Base-by-base conservation (phyloP, 2,329 filamentous ascomycete species). In the Tolypocladium ophioglossoides region DNA sequence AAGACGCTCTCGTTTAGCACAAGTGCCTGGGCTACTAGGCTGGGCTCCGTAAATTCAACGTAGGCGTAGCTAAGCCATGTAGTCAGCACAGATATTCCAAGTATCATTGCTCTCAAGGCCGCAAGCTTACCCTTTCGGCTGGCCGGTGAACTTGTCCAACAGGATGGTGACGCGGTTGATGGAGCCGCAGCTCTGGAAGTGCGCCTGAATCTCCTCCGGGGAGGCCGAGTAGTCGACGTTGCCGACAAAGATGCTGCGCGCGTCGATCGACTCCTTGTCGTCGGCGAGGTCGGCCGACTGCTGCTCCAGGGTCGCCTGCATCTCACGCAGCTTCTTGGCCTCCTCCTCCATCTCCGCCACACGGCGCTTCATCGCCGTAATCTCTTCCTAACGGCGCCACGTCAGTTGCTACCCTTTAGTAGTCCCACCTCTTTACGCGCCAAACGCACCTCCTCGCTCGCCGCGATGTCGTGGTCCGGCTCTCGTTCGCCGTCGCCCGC, bases 121-220 rank as follows among this genome's bases (percentile, higher is more conserved):
- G 6, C 22, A 50, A 16, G 16, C 54, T 49, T 77, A 96, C 91
- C 94, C 94, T 78, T 99, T 99, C n/a, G 94, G 94, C 77, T 97
- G 91, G 59, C 94, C 94, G 12, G 91, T 96, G 68, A 96, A 97
- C 77, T 99, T 99, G 76, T 99, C 94, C 63, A 99, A 76, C 62
- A 99, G 77, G 62, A 99, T 99, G 1, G 94, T 99, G 56, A 99
- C 94, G 57, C 94, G 87, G 73, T 99, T 99, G 78, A 99, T 99
- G 62, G 88, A 90, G 57, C 94, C 94, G 65, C 91, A 95, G 77
- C 86, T 95, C 77, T 96, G 91, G 75, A 99, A 99, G 68, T 99
- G 94, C 56, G 91, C 89, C 76, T 99, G 94, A 56, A 99, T 65
- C 76, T 99, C 94, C 74, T 99, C 94, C 2, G 94, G 94, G 32